Conservation (phyloP, 352 stramenopile genomes). For the Pythium biforme region DNA sequence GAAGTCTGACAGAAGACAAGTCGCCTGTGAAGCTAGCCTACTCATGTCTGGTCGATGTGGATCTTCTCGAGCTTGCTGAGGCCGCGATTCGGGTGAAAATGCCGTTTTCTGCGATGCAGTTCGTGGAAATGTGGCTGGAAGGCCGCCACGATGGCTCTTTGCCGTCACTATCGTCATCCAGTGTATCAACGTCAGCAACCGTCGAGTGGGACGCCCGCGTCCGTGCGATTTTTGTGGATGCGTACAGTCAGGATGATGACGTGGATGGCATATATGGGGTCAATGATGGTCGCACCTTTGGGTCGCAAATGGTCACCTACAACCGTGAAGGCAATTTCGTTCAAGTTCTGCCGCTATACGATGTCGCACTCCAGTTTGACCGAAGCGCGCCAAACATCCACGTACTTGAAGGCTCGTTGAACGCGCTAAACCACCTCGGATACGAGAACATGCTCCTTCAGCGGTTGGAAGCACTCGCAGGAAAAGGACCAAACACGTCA, state of each 20-base stretch:
- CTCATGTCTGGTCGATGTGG: slow-evolving; percentile 54
- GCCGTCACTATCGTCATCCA: slow-evolving; percentile 32
- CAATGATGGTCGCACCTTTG: slow-evolving; percentile 68
- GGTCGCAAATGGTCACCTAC: slow-evolving; percentile 71
- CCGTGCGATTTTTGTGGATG: slow-evolving; percentile 59
- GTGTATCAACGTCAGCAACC: background rate
- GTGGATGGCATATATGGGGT: slow-evolving; percentile 77
- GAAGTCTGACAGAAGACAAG: slow-evolving; percentile 11
- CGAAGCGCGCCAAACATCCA: background rate
- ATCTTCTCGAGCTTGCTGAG: slow-evolving; percentile 62
- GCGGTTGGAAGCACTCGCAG: slow-evolving; percentile 42
- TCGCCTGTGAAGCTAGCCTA: slow-evolving; percentile 39
- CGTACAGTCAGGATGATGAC: slow-evolving; percentile 62
- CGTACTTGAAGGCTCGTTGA: slow-evolving; percentile 48
- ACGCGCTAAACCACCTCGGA: slow-evolving; percentile 60
- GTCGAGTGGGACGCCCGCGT: slow-evolving; percentile 31
- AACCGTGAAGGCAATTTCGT: slow-evolving; percentile 58
- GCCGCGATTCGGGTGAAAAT: slow-evolving; percentile 75
- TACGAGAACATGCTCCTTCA: slow-evolving; percentile 72
- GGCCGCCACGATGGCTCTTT: slow-evolving; percentile 46
- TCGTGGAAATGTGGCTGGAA: slow-evolving; percentile 88
- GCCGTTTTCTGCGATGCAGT: slow-evolving; percentile 88
- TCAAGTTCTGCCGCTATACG: slow-evolving; percentile 71
- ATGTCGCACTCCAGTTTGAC: slow-evolving; percentile 61
- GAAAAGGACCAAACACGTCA: slow-evolving; percentile 6